phyloP scores from a whole-genome alignment of 2,329 filamentous ascomycete species.

The Xylaria digitata region DNA sequence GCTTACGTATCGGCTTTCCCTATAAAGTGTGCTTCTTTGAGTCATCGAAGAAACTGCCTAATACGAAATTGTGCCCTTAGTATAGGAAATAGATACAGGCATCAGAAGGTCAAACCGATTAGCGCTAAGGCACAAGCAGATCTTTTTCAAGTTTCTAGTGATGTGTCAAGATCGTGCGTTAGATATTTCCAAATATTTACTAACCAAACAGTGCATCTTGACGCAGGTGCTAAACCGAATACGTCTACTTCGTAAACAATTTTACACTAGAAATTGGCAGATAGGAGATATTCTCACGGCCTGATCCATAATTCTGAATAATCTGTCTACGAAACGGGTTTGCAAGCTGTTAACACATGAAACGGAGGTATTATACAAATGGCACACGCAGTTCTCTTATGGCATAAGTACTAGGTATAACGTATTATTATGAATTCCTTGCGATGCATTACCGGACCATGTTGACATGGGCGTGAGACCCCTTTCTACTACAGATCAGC shows the following conservation, averaged over 20 bases:
- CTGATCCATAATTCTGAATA: neutral
- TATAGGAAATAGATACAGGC: conserved; percentile 22
- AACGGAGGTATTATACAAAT: neutral
- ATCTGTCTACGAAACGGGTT: neutral
- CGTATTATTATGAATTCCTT: conserved; percentile 9
- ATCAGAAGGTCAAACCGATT: conserved; percentile 29
- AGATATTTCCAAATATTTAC: conserved; percentile 30
- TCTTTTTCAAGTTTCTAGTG: conserved; percentile 37
- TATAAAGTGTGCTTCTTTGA: conserved; percentile 29
- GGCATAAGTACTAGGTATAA: conserved; percentile 8
- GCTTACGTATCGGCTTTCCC: conserved; percentile 30
- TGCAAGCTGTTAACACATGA: neutral
- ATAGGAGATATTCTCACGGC: neutral
- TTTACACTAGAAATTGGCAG: conserved; percentile 21
- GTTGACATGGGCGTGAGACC: neutral
- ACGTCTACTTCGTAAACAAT: conserved; percentile 36
- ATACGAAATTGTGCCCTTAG: conserved; percentile 30
- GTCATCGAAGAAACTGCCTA: conserved; percentile 37
- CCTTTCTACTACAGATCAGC: neutral
- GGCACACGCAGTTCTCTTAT: neutral
- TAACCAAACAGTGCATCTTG: conserved; percentile 30
- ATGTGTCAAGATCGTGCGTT: conserved; percentile 31
- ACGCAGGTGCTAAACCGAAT: conserved; percentile 24
- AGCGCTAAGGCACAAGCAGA: conserved; percentile 10
- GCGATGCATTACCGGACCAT: neutral